Percentiles rank a stretch among this genome's conserved stretches.
Evolutionary conservation across 2,329 filamentous ascomycete species (phyloP).

Genomic region (Xylaria polymorpha): DNA sequence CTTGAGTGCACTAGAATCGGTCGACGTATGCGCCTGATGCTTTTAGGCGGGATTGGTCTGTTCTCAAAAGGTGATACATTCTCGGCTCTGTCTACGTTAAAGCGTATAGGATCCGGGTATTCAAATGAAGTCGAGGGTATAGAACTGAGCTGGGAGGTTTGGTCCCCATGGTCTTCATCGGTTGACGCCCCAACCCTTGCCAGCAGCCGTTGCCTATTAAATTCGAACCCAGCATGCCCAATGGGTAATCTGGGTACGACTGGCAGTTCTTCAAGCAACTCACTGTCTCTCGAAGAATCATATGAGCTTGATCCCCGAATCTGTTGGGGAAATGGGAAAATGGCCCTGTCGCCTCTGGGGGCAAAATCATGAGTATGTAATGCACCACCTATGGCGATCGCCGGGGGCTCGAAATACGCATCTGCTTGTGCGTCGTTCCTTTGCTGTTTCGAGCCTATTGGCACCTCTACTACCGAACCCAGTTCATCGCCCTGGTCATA

Average conservation of each 20-base stretch:
- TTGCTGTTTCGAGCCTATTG: not conserved
- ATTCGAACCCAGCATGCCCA: not conserved
- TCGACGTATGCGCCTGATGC: conserved; percentile 39
- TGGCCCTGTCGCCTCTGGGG: not conserved
- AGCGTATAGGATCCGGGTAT: not conserved
- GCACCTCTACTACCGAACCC: not conserved
- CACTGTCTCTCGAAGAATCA: not conserved
- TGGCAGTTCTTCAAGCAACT: conserved; percentile 2
- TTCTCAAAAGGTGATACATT: conserved; percentile 16
- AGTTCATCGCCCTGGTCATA: not conserved
- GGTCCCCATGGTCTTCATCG: not conserved
- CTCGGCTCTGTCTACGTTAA: conserved; percentile 3
- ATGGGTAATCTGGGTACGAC: not conserved
- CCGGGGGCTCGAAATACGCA: not conserved
- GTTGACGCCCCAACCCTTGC: not conserved
- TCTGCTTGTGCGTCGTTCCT: not conserved
- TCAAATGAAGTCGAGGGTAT: not conserved
- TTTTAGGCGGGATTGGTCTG: conserved; percentile 38
- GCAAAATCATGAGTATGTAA: not conserved
- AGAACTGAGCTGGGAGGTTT: not conserved
- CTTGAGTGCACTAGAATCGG: conserved; percentile 46
- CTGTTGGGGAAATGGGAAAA: not conserved
- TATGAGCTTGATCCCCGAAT: not conserved
- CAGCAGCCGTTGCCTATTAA: not conserved
- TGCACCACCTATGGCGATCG: not conserved